Evolutionary conservation across 83 land plant genomes (phyloP).

Genomic region (Diphasiastrum complanatum): DNA sequence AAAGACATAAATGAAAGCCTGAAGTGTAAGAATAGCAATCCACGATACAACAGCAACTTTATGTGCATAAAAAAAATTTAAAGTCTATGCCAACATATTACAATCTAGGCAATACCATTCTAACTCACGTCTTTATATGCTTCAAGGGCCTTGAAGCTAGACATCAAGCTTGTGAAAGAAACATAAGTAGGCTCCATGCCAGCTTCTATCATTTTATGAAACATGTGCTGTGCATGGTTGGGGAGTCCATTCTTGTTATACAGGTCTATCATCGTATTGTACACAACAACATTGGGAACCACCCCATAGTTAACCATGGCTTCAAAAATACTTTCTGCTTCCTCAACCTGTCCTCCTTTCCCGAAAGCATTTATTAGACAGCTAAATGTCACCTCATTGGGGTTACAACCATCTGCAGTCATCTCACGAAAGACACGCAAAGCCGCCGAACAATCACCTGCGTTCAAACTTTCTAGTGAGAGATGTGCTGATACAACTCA

Average conservation of each 20-base stretch:
- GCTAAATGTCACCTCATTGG: slow-evolving; percentile 21
- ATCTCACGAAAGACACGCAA: slow-evolving; percentile 28
- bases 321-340: slow-evolving; percentile 23
- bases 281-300: slow-evolving; percentile 21
- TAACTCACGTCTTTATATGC: slow-evolving; percentile 26
- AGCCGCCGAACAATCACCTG: slow-evolving; percentile 22
- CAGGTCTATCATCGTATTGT: slow-evolving; percentile 22
- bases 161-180: slow-evolving; percentile 16
- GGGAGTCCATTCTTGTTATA: slow-evolving; percentile 24
- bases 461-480: neutral
- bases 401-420: slow-evolving; percentile 15
- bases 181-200: slow-evolving; percentile 29
- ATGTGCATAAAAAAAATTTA: no score
- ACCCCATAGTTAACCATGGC: slow-evolving; percentile 26
- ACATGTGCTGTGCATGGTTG: slow-evolving; percentile 9
- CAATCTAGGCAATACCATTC: no score
- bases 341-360: slow-evolving; percentile 20
- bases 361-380: slow-evolving; percentile 24
- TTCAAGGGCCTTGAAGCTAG: slow-evolving; percentile 28
- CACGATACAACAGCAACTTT: neutral
- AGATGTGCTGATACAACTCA: neutral
- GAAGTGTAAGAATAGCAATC: neutral
- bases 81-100: no score
- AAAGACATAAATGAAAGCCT: neutral
- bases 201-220: slow-evolving; percentile 25